Base-by-base conservation (phyloP, 176 grass and related monocot genomes). In the Microstegium vimineum region DNA sequence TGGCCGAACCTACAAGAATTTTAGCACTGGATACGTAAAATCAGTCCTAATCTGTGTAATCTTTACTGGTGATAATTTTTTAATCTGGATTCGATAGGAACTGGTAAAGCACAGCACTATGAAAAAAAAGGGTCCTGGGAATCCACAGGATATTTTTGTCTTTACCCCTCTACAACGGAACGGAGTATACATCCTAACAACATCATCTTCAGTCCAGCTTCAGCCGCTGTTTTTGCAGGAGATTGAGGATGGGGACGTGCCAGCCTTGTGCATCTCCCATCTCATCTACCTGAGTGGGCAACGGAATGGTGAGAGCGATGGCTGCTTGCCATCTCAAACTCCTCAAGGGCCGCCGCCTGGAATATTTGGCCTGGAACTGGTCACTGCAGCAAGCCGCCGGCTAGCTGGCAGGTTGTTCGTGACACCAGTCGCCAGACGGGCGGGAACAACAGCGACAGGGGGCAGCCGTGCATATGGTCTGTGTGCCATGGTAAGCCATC, bases 351-450 rank as follows among this genome's bases (percentile, higher is more conserved):
- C 3, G 17, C 52, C 12, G 25, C 25, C 36, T 34, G 79, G 68
- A 60, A 76, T 69, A 6, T 87, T 82, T 82, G 78, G 81, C 70
- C 62, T 36, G 27, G 28, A 32, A 18, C 62, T 35, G 70, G 28
- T 75, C 27, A 23, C 33, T 16, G 61, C 68, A 81, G 45, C 43
- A 37, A 68, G 31, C 30, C 59, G n/a, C 13, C 68, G 40, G 41
- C 37, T 27, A 36, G 13, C 34, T 20, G 37, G 0, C 28, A 32
- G 10, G 46, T 26, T 60, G 12, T 34, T 41, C 56, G 23, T 33
- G 74, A 62, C 35, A 63, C 36, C 57, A 63, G 35, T 36, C 60
- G 61, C 60, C 76, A 46, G 56, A 60, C 20, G 11, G 73, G 52
- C 3, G 5, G 22, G 11, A 27, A 57, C 74, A 28, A 60, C 75